These are phyloP conservation scores for Linum trigynum DNA, from an alignment of 345 rosid genomes.

Conservation along the genomic window DNA sequence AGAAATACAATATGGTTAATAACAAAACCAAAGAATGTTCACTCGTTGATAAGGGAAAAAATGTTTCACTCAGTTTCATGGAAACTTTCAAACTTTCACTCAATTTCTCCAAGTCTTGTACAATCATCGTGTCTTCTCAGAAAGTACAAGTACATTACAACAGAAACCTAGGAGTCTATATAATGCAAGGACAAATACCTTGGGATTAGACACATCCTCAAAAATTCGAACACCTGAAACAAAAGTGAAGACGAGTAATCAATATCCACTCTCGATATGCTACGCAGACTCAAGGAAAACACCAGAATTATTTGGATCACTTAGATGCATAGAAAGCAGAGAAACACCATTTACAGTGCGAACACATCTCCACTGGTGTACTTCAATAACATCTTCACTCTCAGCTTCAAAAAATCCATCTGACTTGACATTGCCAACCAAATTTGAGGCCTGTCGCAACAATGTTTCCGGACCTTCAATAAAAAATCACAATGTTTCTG, in stretches of 20 bases:
- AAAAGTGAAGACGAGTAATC: constrained; percentile 10
- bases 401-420: constrained; percentile 58
- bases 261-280: not conserved
- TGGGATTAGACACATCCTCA: constrained; percentile 69
- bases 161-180: not conserved
- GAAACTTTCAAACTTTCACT: too few relatives aligned
- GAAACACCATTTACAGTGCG: constrained; percentile 63
- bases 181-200: constrained; percentile 39
- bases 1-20: not conserved
- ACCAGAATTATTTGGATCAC: not conserved
- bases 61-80: too few relatives aligned
- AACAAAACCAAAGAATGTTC: not conserved
- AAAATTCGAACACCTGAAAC: constrained; percentile 87
- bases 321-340: not conserved
- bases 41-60: too few relatives aligned
- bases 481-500: constrained; percentile 8
- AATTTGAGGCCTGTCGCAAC: constrained; percentile 56
- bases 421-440: constrained; percentile 27
- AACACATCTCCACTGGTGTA: constrained; percentile 86
- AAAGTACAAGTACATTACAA: too few relatives aligned
- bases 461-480: constrained; percentile 74
- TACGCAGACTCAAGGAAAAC: not conserved
- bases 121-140: too few relatives aligned
- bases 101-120: too few relatives aligned
- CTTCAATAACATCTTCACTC: constrained; percentile 77